phyloP scores from a whole-genome alignment of 345 rosid genomes.

The Eucalyptus sp. region DNA sequence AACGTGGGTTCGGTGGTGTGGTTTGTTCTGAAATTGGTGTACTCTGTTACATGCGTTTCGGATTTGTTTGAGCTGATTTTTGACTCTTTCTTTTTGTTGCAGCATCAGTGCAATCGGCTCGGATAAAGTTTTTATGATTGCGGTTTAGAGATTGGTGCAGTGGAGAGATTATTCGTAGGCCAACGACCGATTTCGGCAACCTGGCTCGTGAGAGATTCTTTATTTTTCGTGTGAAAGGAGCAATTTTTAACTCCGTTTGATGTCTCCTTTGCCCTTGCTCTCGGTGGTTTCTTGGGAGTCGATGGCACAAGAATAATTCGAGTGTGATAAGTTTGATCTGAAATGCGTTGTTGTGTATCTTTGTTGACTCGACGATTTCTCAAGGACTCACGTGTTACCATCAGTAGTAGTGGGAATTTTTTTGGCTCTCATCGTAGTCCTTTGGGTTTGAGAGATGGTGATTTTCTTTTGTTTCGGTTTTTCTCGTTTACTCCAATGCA shows the following conservation, averaged over 20 bases:
- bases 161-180: not conserved
- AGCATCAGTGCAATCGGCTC: not conserved
- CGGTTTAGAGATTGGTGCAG: not conserved
- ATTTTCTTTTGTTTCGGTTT: slow-evolving; percentile 18
- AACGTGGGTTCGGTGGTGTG: not conserved
- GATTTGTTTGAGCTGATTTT: not conserved
- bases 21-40: not conserved
- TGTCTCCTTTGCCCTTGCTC: not conserved
- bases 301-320: not conserved
- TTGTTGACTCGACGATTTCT: not conserved
- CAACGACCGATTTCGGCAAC: not conserved
- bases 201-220: not conserved
- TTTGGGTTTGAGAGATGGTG: not conserved
- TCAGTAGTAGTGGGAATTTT: not conserved
- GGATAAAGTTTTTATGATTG: not conserved
- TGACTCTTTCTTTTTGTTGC: not conserved
- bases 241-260: not conserved
- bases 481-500: slow-evolving; percentile 44
- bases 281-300: not conserved
- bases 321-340: not conserved
- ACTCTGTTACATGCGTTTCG: not conserved
- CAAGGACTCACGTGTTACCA: not conserved
- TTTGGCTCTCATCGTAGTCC: not conserved
- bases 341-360: not conserved
- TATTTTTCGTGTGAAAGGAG: not conserved